These are phyloP conservation scores for Penicillium sp. DNA, from an alignment of 2,329 filamentous ascomycete genomes.

Conservation along the genomic window DNA sequence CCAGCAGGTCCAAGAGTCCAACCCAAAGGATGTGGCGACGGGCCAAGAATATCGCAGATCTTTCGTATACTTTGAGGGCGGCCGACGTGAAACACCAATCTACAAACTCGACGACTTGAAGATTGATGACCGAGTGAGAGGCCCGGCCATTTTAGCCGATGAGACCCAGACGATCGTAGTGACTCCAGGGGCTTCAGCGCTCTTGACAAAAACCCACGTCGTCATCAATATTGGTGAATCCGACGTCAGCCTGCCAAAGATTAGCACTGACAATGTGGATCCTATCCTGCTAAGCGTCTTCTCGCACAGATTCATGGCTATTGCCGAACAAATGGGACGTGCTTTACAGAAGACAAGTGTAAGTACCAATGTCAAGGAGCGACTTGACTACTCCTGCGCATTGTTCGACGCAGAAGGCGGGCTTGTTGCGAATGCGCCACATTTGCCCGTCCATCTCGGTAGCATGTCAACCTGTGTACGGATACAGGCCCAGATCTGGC, in stretches of 20 bases:
- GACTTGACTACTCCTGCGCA: conserved; percentile 77
- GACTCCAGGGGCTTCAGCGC: conserved; percentile 37
- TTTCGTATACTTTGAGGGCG: conserved; percentile 80
- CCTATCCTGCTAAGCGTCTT: conserved; percentile 77
- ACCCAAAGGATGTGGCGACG: conserved; percentile 26
- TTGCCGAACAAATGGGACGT: conserved; percentile 80
- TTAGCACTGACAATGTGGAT: conserved; percentile 59
- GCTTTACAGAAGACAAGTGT: conserved; percentile 71
- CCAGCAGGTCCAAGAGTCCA: conserved; percentile 60
- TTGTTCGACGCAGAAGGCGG: conserved; percentile 72
- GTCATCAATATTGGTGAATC: conserved; percentile 34
- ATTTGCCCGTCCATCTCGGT: conserved; percentile 74
- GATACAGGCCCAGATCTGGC: conserved; percentile 72
- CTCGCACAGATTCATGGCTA: conserved; percentile 79
- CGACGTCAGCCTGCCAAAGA: conserved; percentile 24
- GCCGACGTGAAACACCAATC: conserved; percentile 72
- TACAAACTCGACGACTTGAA: conserved; percentile 75
- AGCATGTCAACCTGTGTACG: conserved; percentile 77
- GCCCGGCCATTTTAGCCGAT: conserved; percentile 80
- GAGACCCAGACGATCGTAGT: conserved; percentile 50
- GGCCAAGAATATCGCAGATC: conserved; percentile 64
- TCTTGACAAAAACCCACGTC: conserved; percentile 38
- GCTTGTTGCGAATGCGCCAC: conserved; percentile 65
- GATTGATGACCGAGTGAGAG: conserved; percentile 69
- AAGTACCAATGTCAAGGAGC: conserved; percentile 74